Base-by-base conservation (phyloP, 192 early-diverging fungal species). In the Allomyces macrogynus region DNA sequence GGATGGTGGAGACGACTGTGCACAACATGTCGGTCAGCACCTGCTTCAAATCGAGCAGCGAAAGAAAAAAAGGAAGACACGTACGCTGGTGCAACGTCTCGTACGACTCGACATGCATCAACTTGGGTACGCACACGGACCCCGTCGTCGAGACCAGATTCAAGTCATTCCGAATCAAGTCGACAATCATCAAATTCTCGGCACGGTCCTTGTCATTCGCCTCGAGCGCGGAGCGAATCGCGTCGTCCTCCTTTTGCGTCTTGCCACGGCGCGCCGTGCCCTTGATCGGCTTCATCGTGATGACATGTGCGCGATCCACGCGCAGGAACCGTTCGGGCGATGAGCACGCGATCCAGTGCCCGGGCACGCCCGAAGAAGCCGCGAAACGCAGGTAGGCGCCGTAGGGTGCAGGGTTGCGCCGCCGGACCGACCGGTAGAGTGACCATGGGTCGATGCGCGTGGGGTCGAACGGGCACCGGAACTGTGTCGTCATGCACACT, bases 171-270 rank as follows among this genome's bases (percentile, higher is more conserved):
- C 95, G 87, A 61, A 98, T 89, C 67, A 95, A 75, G 73, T 95
- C 93, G 0, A 98, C 93, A 68, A 95, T 96, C 95, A 98, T 98
- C 61, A 98, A 73, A 73, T 98, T 98, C 69, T 98, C 95, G 0
- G 91, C 89, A 3, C 89, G 81, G 71, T 96, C 92, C 74, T 98
- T 98, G 65, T 88, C 81, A 72, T 86, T 82, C 18, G 67, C 67
- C 42, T 73, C 78, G 49, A 98, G 68, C 0, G 43, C 25, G 40
- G 40, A 5, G 18, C 12, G 16, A 7, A 63, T 40, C 8, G 16
- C 12, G 0, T 14, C 49, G 20, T 57, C 49, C 3, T 57, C 49
- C 20, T 57, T n/a, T 14, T 7, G 49, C 49, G 49, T 57, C 3
- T 14, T 10, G 16, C 49, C 64, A 2, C 74, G 69, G 5, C 69